A percentile compares a stretch with the other conserved stretches of the same genome.
phyloP scores from a whole-genome alignment of 768 basidiomycete species.

The Sutorius australiensis region DNA sequence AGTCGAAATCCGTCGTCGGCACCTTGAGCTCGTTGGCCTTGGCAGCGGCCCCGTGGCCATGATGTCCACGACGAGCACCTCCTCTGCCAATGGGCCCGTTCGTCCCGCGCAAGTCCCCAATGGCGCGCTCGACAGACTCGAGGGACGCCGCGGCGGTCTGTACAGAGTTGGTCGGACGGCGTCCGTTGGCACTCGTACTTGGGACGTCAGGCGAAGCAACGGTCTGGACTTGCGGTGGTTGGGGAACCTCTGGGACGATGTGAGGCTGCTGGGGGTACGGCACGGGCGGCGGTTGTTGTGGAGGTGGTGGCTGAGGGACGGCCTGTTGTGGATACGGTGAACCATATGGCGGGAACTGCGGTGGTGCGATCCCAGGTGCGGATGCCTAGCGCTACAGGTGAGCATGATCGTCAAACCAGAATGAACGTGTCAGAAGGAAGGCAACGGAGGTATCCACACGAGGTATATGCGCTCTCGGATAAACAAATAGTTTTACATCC shows the following conservation, averaged over 20 bases:
- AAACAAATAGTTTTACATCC: conserved; percentile 41
- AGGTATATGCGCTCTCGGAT: conserved; percentile 44
- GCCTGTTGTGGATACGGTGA: conserved; percentile 32
- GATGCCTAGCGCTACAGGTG: conserved; percentile 41
- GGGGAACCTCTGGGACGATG: conserved; percentile 25
- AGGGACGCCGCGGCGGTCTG: conserved; percentile 71
- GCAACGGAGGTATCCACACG: conserved; percentile 58
- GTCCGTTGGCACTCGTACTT: conserved; percentile 24
- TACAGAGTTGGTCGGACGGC: conserved; percentile 47
- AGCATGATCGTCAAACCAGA: conserved; percentile 1
- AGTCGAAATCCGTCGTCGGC: conserved; percentile 79
- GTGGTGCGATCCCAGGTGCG: conserved; percentile 37
- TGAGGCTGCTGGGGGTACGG: conserved; percentile 27
- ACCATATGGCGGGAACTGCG: conserved; percentile 29
- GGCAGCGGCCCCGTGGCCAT: conserved; percentile 22
- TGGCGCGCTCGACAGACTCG: conserved; percentile 62
- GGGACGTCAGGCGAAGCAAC: conserved; percentile 25
- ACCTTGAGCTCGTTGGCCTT: conserved; percentile 47
- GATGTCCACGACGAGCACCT: conserved; percentile 32
- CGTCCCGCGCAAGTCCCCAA: conserved; percentile 46
- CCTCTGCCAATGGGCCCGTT: conserved; percentile 38
- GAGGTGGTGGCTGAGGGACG: conserved; percentile 30
- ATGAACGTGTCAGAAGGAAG: conserved; percentile 49
- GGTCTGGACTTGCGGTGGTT: conserved; percentile 14
- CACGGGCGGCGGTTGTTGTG: conserved; percentile 28